Evolutionary conservation across 768 basidiomycete genomes (phyloP).

Genomic region (Daedalea quercina): DNA sequence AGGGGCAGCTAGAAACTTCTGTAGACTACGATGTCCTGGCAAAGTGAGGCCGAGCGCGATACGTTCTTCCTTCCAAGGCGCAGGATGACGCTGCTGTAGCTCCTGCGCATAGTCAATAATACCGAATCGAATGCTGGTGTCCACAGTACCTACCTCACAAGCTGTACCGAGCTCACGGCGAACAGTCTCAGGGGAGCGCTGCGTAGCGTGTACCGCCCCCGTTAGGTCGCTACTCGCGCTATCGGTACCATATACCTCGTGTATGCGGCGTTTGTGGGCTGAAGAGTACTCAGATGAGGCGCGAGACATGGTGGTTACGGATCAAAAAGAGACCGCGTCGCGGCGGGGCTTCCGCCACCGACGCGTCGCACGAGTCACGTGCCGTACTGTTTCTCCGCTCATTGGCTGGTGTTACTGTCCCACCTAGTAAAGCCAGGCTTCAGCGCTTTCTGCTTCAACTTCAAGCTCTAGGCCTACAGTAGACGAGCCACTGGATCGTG

Average conservation of each 20-base stretch:
- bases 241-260: neutral
- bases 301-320: neutral
- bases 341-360: neutral
- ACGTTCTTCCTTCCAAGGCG: slow-evolving; percentile 1
- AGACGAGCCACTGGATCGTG: too few species aligned
- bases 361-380: neutral
- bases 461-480: too few species aligned
- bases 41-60: neutral
- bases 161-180: too few species aligned
- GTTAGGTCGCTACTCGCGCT: too few species aligned
- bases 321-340: neutral
- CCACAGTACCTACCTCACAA: too few species aligned
- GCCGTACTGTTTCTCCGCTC: neutral
- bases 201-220: neutral
- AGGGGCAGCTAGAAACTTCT: too few species aligned
- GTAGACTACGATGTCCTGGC: neutral
- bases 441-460: too few species aligned
- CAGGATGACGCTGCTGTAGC: neutral
- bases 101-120: neutral
- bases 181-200: too few species aligned
- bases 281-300: neutral
- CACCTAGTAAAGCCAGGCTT: neutral
- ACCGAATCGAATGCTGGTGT: too few species aligned
- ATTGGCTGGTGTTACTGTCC: neutral
- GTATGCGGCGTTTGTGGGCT: neutral